A percentile compares a stretch with the other conserved stretches of the same genome.
Evolutionary conservation across 345 rosid species (phyloP).

Genomic region (Carallia brachiata): DNA sequence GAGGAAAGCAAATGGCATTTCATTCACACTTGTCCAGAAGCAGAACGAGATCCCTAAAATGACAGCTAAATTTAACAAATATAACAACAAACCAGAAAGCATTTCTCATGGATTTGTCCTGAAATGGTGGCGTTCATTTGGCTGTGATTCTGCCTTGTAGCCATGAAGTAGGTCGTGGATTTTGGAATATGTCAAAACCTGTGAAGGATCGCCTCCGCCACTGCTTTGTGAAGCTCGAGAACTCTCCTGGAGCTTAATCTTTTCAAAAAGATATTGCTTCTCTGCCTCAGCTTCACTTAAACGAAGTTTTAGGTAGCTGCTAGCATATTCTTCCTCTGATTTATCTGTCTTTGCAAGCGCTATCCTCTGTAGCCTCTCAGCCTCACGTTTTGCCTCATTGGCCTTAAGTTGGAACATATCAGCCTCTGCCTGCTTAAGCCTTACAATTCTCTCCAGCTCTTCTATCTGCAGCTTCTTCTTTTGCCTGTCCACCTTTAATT

Average conservation of each 20-base stretch:
- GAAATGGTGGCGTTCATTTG: constrained; percentile 52
- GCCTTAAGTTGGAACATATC: constrained; percentile 99
- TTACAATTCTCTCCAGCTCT: constrained; percentile 89
- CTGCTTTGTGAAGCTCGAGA: constrained; percentile 56
- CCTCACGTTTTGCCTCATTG: constrained; percentile 85
- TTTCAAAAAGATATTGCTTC: constrained; percentile 89
- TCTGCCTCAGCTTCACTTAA: constrained; percentile 99
- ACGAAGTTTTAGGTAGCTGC: constrained; percentile 77
- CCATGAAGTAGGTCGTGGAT: constrained; percentile 60
- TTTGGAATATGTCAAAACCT: constrained; percentile 59
- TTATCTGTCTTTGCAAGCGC: constrained; percentile 86
- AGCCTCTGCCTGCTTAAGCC: constrained; percentile 95
- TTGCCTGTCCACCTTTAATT: constrained; percentile 70
- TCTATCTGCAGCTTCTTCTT: constrained; percentile 82
- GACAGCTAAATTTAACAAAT: constrained; percentile 6
- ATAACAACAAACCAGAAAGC: neutral
- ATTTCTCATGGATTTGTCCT: constrained; percentile 47
- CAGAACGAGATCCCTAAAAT: constrained; percentile 11
- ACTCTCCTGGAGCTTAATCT: constrained; percentile 89
- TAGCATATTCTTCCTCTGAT: constrained; percentile 94
- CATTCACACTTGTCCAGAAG: constrained; percentile 16
- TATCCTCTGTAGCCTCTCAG: constrained; percentile 86
- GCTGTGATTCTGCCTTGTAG: constrained; percentile 53
- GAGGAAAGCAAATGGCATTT: constrained; percentile 25
- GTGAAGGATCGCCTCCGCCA: constrained; percentile 65